These are phyloP conservation scores for Puccinia polysora DNA, from an alignment of 1,284 basidiomycete species.

Conservation along the genomic window DNA sequence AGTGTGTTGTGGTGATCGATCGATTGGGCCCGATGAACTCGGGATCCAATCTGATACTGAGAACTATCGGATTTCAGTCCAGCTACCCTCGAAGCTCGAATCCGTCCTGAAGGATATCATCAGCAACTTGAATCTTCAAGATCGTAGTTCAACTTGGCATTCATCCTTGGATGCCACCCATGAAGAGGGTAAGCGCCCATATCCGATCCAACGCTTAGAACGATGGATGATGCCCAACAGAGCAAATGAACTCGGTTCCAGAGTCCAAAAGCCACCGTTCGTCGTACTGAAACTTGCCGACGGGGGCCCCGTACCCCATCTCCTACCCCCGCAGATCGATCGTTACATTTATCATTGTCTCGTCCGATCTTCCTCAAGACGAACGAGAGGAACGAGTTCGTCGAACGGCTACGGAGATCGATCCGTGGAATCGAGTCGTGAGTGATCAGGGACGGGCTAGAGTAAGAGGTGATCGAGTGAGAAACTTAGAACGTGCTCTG, in stretches of 20 bases:
- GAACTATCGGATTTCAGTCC: neutral
- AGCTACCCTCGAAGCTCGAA: neutral
- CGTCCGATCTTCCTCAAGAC: constrained; percentile 3
- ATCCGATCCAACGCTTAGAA: neutral
- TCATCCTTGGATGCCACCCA: neutral
- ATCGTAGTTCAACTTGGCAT: constrained; percentile 16
- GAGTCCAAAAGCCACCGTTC: no score
- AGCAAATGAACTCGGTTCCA: neutral
- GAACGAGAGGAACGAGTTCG: neutral
- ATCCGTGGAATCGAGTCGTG: neutral
- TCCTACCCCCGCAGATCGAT: neutral
- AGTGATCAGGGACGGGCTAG: no score
- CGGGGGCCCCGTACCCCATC: no score
- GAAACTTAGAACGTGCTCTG: no score
- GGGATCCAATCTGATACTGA: neutral
- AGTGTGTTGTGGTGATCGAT: constrained; percentile 1
- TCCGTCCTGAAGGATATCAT: neutral
- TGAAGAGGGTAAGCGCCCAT: neutral
- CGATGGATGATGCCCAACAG: neutral
- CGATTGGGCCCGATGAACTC: neutral
- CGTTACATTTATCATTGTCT: constrained; percentile 13
- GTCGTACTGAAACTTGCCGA: no score
- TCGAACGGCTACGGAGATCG: neutral
- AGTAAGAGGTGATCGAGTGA: no score
- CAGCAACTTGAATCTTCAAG: neutral